Conservation (phyloP, 2,329 filamentous ascomycete species). For the Colletotrichum truncatum region DNA sequence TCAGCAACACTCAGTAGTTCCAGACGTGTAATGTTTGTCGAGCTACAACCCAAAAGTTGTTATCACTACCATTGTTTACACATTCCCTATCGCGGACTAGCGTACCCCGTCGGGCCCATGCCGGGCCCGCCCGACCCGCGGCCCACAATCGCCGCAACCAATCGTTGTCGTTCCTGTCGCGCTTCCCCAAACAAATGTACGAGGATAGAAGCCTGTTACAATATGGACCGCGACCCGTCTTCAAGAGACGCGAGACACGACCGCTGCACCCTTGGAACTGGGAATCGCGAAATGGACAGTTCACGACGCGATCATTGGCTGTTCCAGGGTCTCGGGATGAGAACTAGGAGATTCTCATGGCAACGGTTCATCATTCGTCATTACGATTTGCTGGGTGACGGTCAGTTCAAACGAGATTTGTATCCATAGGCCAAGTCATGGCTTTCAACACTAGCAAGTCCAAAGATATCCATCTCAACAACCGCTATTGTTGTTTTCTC, state of each 20-base stretch:
- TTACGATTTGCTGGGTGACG: neutral
- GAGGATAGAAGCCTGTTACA: neutral
- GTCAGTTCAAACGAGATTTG: too few relatives aligned
- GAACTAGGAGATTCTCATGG: neutral
- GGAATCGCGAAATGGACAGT: neutral
- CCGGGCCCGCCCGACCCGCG: slow-evolving; percentile 18
- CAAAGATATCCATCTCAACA: neutral
- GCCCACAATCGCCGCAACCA: slow-evolving; percentile 11
- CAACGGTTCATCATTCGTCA: neutral
- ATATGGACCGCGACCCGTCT: neutral
- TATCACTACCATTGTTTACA: slow-evolving; percentile 52
- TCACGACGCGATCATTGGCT: slow-evolving; percentile 12
- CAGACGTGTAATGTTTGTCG: neutral
- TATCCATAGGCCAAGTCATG: too few relatives aligned
- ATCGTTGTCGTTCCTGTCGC: slow-evolving; percentile 8
- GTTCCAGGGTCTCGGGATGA: neutral
- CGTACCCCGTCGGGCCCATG: neutral
- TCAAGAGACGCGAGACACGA: neutral
- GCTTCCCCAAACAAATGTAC: slow-evolving; percentile 13
- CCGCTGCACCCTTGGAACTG: neutral
- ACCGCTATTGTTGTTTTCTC: slow-evolving; percentile 1
- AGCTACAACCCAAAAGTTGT: slow-evolving; percentile 20
- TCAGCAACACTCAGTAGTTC: neutral
- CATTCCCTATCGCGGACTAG: slow-evolving; percentile 51
- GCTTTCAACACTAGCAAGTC: too few relatives aligned